Base-by-base conservation (phyloP, 1,284 basidiomycete genomes). In the Heterobasidion parviporum region DNA sequence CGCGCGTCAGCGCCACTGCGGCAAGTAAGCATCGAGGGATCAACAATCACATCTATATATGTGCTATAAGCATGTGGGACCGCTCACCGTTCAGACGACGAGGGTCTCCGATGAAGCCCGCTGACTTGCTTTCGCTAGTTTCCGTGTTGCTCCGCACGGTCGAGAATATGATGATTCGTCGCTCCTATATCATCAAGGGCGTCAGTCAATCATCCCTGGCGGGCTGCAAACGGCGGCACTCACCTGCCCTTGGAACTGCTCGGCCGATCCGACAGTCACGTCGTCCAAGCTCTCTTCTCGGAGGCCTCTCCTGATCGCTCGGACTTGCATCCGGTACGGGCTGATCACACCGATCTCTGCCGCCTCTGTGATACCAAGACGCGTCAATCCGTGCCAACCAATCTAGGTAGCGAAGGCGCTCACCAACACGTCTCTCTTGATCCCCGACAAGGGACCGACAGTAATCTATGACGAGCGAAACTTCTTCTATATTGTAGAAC, bases 221-320 rank as follows among this genome's bases (percentile, higher is more conserved):
- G 15, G 47, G 44, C 15, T 34, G 34, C 26, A 43, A 26, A 26
- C 3, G 32, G 16, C 26, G 35, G 15, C 15, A 61, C 74, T 32
- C 32, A 81, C 81, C 67, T 83, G 79, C 32, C 82, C 82, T 65
- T 84, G 82, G 65, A 81, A 83, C 56, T 82, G 80, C 60, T 84
- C 82, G 0, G 83, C 81, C 33, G 77, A 79, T 7, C 79, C 82
- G 43, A 83, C 77, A 60, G 77, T 81, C 34, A 81, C 70, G 2
- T 65, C 72, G 26, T 70, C 68, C 6, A 62, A 57, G 0, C 73
- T 69, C 1, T 64, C 61, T 10, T 56, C 59, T 12, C 61, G 60
- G 15, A 83, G 62, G 1, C 68, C 57, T 7, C 57, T 62, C 8
- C 78, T 70, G 26, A 83, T 73, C 59, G 77, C 78, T 15, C 67